Evolutionary conservation across 306 rosid genomes (phyloP).

Genomic region (Echinosophora koreensis): DNA sequence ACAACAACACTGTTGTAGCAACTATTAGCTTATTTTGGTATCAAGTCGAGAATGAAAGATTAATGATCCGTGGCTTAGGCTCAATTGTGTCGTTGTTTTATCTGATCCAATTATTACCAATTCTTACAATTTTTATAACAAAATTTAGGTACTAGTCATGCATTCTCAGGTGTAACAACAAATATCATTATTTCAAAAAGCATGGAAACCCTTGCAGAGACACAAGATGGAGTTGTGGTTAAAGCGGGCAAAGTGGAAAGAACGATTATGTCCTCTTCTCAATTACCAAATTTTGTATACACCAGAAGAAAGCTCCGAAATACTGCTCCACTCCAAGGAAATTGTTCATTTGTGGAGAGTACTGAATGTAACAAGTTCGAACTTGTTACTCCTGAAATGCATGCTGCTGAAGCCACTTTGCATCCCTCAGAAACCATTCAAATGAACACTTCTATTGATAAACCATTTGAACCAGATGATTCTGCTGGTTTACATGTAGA

Average conservation of each 20-base stretch:
- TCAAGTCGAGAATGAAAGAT: slow-evolving; percentile 9
- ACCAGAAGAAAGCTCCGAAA: slow-evolving; percentile 59
- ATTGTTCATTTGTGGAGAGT: slow-evolving; percentile 48
- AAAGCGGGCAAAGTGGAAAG: slow-evolving; percentile 49
- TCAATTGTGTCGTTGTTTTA: not conserved
- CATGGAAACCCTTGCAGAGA: slow-evolving; percentile 44
- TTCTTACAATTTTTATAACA: slow-evolving; percentile 35
- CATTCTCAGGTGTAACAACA: slow-evolving; percentile 47
- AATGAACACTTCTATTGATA: slow-evolving; percentile 48
- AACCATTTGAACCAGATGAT: slow-evolving; percentile 49
- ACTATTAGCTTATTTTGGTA: slow-evolving; percentile 25
- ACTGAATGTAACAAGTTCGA: slow-evolving; percentile 47
- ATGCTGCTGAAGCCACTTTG: slow-evolving; percentile 46
- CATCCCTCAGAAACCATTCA: slow-evolving; percentile 50
- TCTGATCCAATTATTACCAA: slow-evolving; percentile 27
- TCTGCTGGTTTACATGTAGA: slow-evolving; percentile 49
- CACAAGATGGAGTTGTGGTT: slow-evolving; percentile 49
- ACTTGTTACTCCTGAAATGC: slow-evolving; percentile 46
- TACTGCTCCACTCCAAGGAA: slow-evolving; percentile 45
- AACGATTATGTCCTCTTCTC: slow-evolving; percentile 46
- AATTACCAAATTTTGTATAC: slow-evolving; percentile 59
- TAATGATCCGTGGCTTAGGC: not conserved
- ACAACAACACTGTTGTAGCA: slow-evolving; percentile 17
- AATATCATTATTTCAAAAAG: slow-evolving; percentile 45
- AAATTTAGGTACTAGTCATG: slow-evolving; percentile 43